These are phyloP conservation scores for Vigna hirtella DNA, from an alignment of 306 rosid genomes.

Conservation along the genomic window DNA sequence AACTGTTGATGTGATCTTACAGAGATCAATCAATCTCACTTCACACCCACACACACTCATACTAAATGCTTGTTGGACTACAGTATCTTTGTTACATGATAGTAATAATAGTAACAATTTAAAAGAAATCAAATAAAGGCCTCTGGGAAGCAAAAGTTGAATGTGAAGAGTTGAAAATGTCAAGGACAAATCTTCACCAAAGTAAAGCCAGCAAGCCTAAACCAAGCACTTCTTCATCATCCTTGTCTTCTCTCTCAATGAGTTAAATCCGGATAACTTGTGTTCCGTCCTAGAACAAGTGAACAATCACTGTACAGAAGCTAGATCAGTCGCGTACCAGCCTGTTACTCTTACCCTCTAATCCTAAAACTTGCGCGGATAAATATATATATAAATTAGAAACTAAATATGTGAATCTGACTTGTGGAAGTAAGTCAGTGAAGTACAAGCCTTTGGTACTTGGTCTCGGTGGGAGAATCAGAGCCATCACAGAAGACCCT, in stretches of 20 bases:
- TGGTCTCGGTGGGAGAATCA: slow-evolving; percentile 68
- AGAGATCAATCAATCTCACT: slow-evolving; percentile 47
- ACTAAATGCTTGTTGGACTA: slow-evolving; percentile 50
- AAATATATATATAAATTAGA: slow-evolving; percentile 17
- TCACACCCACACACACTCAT: slow-evolving; percentile 41
- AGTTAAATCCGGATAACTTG: slow-evolving; percentile 49
- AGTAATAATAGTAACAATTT: slow-evolving; percentile 13
- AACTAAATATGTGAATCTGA: slow-evolving; percentile 45
- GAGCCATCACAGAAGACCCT: slow-evolving; percentile 69
- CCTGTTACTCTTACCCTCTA: slow-evolving; percentile 42
- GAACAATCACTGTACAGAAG: slow-evolving; percentile 63
- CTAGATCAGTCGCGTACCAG: slow-evolving; percentile 62
- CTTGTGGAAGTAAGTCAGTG: slow-evolving; percentile 52
- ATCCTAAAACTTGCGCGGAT: slow-evolving; percentile 50
- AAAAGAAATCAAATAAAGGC: slow-evolving; percentile 40
- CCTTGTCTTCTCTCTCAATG: slow-evolving; percentile 33
- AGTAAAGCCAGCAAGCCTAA: slow-evolving; percentile 43
- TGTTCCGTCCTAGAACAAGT: slow-evolving; percentile 52
- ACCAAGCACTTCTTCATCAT: slow-evolving; percentile 45
- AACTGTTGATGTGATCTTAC: slow-evolving; percentile 50
- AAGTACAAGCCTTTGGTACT: slow-evolving; percentile 76
- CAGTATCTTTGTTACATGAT: slow-evolving; percentile 51
- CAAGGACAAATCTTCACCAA: slow-evolving; percentile 45
- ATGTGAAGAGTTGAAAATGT: slow-evolving; percentile 47
- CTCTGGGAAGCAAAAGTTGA: slow-evolving; percentile 50